Evolutionary conservation across 805 yeast species (phyloP).

Genomic region (Yamadazyma phyllophila): DNA sequence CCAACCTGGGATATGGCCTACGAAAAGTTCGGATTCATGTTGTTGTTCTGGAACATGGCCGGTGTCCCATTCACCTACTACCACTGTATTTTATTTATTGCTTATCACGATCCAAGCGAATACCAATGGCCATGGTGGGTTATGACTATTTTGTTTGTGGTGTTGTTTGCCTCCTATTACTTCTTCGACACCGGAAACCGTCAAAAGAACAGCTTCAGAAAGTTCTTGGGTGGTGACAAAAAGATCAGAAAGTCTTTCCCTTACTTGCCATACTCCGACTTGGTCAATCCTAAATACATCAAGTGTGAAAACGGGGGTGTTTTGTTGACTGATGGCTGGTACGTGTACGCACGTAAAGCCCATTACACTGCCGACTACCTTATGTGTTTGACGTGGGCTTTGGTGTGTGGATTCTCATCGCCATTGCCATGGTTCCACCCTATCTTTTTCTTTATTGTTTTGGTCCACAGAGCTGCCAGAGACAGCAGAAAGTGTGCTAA

Average conservation of each 20-base stretch:
- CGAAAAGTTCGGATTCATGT: constrained; percentile 99
- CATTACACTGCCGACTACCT: constrained; percentile 94
- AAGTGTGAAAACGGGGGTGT: constrained; percentile 81
- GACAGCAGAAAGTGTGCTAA: constrained; percentile 79
- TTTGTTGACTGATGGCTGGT: constrained; percentile 92
- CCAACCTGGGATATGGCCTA: constrained; percentile 99
- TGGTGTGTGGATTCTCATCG: constrained; percentile 82
- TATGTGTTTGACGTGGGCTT: constrained; percentile 89
- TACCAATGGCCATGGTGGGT: constrained; percentile 70
- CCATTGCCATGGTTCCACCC: constrained; percentile 98
- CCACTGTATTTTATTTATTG: constrained; percentile 83
- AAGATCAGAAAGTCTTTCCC: constrained; percentile 86
- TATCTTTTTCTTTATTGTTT: constrained; percentile 78
- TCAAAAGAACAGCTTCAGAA: constrained; percentile 91
- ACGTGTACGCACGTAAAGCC: constrained; percentile 85
- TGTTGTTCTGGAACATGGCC: constrained; percentile 97
- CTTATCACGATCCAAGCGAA: constrained; percentile 79
- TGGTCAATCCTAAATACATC: constrained; percentile 82
- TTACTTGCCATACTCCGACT: constrained; percentile 77
- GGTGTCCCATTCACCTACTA: constrained; percentile 99
- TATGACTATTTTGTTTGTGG: constrained; percentile 53
- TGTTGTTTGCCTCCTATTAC: constrained; percentile 72
- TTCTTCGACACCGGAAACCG: constrained; percentile 94
- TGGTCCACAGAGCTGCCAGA: constrained; percentile 84
- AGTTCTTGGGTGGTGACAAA: constrained; percentile 75